Conservation (phyloP, 2,329 filamentous ascomycete species). For the Pseudocercospora crystallina region DNA sequence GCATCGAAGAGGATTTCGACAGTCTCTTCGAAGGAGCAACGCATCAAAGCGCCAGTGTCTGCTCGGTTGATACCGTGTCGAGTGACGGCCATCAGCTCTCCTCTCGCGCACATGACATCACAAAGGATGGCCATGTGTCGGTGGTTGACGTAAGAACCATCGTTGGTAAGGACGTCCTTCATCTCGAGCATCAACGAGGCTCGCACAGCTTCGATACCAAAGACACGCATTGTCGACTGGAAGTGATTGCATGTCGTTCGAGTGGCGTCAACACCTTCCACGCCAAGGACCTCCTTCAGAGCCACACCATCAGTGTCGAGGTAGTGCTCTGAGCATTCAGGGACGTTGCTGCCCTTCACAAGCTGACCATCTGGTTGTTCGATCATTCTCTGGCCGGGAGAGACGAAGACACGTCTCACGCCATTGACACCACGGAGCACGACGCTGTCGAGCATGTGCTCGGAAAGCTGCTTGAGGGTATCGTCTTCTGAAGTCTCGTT, state of each 20-base stretch:
- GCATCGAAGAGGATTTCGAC: constrained; percentile 97
- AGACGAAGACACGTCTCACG: constrained; percentile 90
- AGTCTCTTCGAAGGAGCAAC: constrained; percentile 98
- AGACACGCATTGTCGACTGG: constrained; percentile 89
- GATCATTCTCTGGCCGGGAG: constrained; percentile 71
- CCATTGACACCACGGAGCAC: constrained; percentile 87
- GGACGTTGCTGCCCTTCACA: constrained; percentile 70
- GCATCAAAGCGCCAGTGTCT: constrained; percentile 97
- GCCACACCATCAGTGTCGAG: constrained; percentile 92
- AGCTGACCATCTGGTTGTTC: constrained; percentile 69
- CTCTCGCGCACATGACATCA: constrained; percentile 96
- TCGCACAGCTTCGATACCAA: constrained; percentile 93
- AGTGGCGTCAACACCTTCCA: constrained; percentile 82
- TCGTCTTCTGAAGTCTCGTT: constrained; percentile 73
- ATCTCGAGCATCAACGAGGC: constrained; percentile 83
- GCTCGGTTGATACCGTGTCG: constrained; percentile 98
- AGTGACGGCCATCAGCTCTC: constrained; percentile 91
- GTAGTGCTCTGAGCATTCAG: constrained; percentile 85
- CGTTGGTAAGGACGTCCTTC: constrained; percentile 91
- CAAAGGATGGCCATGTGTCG: constrained; percentile 92
- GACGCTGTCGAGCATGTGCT: constrained; percentile 85
- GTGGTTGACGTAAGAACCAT: constrained; percentile 99
- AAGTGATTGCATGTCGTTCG: constrained; percentile 95
- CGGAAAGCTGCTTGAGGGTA: constrained; percentile 88
- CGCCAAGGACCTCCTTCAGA: constrained; percentile 76